phyloP scores from a whole-genome alignment of 2,329 filamentous ascomycete species.

The Raffaelea arxii region DNA sequence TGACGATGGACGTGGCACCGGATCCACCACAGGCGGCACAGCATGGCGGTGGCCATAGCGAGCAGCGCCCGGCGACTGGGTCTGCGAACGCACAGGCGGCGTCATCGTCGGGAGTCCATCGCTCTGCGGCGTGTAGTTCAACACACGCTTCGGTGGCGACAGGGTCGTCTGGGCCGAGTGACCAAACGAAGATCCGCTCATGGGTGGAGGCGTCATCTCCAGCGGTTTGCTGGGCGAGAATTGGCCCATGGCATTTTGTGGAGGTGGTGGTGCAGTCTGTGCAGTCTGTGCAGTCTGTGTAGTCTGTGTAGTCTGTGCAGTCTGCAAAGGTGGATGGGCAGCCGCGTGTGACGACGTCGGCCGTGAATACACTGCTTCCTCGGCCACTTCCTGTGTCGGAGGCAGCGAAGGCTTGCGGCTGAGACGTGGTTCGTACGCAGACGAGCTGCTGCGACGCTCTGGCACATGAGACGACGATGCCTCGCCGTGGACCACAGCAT shows the following conservation, averaged over 20 bases:
- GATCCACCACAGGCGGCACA: conserved; percentile 25
- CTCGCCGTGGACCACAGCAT: conserved; percentile 26
- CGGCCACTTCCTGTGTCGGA: conserved; percentile 52
- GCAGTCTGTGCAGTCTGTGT: too few relatives aligned
- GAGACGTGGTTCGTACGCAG: conserved; percentile 42
- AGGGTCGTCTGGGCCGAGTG: conserved; percentile 21
- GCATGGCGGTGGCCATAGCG: conserved; percentile 29
- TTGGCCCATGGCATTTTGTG: conserved; percentile 1
- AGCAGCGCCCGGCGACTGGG: conserved; percentile 50
- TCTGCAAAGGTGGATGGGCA: conserved; percentile 8
- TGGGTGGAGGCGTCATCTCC: conserved; percentile 38
- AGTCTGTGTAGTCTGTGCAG: too few relatives aligned
- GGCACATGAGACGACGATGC: conserved; percentile 17
- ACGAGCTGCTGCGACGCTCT: conserved; percentile 41
- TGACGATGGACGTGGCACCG: conserved; percentile 44
- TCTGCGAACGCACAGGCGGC: conserved; percentile 50
- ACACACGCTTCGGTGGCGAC: conserved; percentile 47
- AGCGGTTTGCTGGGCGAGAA: conserved; percentile 15
- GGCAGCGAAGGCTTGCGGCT: conserved; percentile 49
- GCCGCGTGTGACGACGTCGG: conserved; percentile 8
- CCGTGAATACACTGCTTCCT: conserved; percentile 33
- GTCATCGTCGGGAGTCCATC: conserved; percentile 29
- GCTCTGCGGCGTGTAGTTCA: conserved; percentile 40
- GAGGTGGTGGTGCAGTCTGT: conserved; percentile 17
- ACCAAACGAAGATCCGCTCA: neutral